Conservation (phyloP, 148 eudicot genomes). For the Rhododendron kiyosumense region DNA sequence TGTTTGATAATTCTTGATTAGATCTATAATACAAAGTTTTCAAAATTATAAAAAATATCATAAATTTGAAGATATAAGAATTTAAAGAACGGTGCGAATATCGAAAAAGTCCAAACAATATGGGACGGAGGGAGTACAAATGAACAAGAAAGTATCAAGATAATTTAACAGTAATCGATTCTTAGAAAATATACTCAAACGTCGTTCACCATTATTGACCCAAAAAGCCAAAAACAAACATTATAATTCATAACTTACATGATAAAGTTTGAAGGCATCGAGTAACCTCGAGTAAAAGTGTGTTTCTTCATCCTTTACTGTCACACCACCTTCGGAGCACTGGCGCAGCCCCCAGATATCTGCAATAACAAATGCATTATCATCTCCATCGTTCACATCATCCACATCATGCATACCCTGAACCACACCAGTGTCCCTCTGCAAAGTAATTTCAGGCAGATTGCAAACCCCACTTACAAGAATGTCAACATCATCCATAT, state of each 20-base stretch:
- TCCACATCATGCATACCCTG: slow-evolving; percentile 11
- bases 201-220: not conserved
- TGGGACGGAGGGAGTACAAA: too few relatives aligned
- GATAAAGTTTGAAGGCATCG: slow-evolving; percentile 61
- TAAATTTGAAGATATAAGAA: too few relatives aligned
- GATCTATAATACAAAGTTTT: too few relatives aligned
- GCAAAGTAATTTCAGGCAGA: slow-evolving; percentile 22
- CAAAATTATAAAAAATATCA: too few relatives aligned
- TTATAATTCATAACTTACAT: slow-evolving; percentile 45
- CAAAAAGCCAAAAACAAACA: not conserved
- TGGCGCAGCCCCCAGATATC: slow-evolving; percentile 59
- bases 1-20: too few relatives aligned
- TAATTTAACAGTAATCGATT: not conserved
- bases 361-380: slow-evolving; percentile 21
- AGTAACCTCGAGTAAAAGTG: slow-evolving; percentile 68
- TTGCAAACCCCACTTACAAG: slow-evolving; percentile 62
- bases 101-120: too few relatives aligned
- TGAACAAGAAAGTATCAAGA: not conserved
- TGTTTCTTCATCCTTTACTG: slow-evolving; percentile 38
- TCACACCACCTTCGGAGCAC: slow-evolving; percentile 20
- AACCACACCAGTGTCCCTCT: slow-evolving; percentile 24
- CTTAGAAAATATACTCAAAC: not conserved
- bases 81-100: too few relatives aligned
- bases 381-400: slow-evolving; percentile 27
- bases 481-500: slow-evolving; percentile 58